Conservation (phyloP, 2,329 filamentous ascomycete genomes). For the Trichoderma arundinaceum region DNA sequence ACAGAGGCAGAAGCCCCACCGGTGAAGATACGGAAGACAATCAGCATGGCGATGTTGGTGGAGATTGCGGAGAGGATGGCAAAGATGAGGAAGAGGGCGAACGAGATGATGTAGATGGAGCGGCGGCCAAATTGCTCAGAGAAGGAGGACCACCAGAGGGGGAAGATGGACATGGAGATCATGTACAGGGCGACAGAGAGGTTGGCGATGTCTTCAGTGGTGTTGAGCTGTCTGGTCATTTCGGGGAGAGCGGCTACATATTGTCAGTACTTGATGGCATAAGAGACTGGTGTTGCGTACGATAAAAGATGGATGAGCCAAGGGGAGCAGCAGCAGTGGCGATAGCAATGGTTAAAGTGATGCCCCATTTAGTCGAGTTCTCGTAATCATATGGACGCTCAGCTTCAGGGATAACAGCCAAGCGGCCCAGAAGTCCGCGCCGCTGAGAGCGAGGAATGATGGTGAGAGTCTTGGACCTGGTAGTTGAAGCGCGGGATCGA, state of each 20-base stretch:
- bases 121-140: constrained; percentile 75
- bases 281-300: constrained; percentile 53
- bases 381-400: constrained; percentile 76
- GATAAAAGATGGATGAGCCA: constrained; percentile 83
- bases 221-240: constrained; percentile 66
- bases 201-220: constrained; percentile 71
- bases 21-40: constrained; percentile 74
- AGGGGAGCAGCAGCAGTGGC: constrained; percentile 80
- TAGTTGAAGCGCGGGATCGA: constrained; percentile 47
- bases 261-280: not conserved
- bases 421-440: constrained; percentile 72
- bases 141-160: constrained; percentile 86
- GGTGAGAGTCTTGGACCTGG: constrained; percentile 45
- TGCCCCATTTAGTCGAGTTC: constrained; percentile 78
- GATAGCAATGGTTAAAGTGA: constrained; percentile 78
- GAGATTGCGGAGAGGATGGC: constrained; percentile 72
- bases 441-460: constrained; percentile 57
- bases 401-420: constrained; percentile 79
- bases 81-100: constrained; percentile 73
- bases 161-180: constrained; percentile 82
- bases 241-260: constrained; percentile 69
- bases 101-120: constrained; percentile 79
- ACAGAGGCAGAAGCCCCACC: constrained; percentile 81
- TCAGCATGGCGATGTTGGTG: constrained; percentile 74
- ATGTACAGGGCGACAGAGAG: constrained; percentile 80